These are phyloP conservation scores for Candida silvatica DNA, from an alignment of 805 yeast species.

Conservation along the genomic window DNA sequence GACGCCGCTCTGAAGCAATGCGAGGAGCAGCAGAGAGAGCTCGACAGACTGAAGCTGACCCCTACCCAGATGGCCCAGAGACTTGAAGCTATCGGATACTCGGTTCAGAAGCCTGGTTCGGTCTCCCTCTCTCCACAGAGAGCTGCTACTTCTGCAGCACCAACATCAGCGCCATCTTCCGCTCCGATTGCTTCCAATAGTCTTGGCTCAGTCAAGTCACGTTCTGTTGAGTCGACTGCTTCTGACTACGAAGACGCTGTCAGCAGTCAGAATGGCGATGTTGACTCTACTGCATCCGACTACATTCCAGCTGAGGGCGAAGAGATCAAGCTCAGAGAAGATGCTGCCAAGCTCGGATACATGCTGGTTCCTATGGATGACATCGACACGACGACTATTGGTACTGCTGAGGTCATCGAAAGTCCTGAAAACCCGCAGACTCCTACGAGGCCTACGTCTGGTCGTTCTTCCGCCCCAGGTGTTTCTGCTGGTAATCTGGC, in stretches of 20 bases:
- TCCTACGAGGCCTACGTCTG: not conserved
- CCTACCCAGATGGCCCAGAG: not conserved
- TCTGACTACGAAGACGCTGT: conserved; percentile 13
- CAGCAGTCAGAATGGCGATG: conserved; percentile 8
- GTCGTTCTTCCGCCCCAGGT: not conserved
- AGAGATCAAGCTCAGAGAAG: conserved; percentile 5
- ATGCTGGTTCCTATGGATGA: conserved; percentile 24
- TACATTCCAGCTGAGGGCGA: conserved; percentile 6
- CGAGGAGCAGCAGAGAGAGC: not conserved
- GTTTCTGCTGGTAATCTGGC: conserved; percentile 8
- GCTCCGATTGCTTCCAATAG: not conserved
- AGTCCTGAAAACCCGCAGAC: not conserved
- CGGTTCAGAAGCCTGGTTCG: not conserved
- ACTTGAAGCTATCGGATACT: not conserved
- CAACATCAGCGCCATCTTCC: no score
- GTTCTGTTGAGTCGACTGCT: conserved; percentile 1
- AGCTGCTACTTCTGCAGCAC: no score
- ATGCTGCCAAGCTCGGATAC: conserved; percentile 28
- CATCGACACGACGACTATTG: conserved; percentile 9
- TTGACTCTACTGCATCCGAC: not conserved
- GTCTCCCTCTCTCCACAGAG: no score
- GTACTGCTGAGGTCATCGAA: conserved; percentile 7
- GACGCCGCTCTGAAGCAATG: not conserved
- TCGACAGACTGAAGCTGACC: not conserved
- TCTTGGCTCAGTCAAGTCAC: not conserved